Evolutionary conservation across 768 basidiomycete species (phyloP), one percentile per base, ranked within the genome.

Genomic region (Pleurotus ostreatus): DNA sequence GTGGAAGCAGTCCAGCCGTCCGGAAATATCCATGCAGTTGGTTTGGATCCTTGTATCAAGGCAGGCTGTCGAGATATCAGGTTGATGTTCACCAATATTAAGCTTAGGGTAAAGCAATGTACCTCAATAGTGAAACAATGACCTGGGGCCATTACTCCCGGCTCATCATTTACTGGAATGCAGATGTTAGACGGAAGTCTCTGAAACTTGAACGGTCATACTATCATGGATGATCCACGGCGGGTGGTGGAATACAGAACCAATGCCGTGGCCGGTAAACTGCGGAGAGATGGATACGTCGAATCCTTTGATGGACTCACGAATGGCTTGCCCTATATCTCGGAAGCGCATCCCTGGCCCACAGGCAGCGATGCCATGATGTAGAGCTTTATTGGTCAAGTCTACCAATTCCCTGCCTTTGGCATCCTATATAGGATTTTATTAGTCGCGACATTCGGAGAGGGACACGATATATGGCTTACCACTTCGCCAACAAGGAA

Each of bases 1-100:
- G 93, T 94, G 0, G 89, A 89, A n/a, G 88, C 85, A 2, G 92
- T 94, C 94, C 94, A 96, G 22, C 90, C 92, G 65, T 96, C 94
- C 2, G 90, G 90, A 68, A 91, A 95, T 56, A 92, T 81, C 82
- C 86, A 88, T 2, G 83, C 82, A 22, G 71, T 66, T 0, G 91
- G 77, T 56, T 89, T 76, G 4, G 72, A 68, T 9, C 93, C 93
- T 71, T 93, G 89, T 11, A 95, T 79, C 30, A 96, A 74, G 46
- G 78, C 78, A 3, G 93, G 93, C 88, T 92, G 43, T 3, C 30
- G 5, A 41, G 9, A 30, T 57, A 34, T 34, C 30, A 34, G 30
- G 30, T 12, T 3, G 11, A 11, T 34, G 30, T 34, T 9, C n/a
- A 57, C 34, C 16, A 5, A 37, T 9, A 15, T 2, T 8, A n/a